Conservation (phyloP, 352 stramenopile species). For the Phytopythium helicoides region DNA sequence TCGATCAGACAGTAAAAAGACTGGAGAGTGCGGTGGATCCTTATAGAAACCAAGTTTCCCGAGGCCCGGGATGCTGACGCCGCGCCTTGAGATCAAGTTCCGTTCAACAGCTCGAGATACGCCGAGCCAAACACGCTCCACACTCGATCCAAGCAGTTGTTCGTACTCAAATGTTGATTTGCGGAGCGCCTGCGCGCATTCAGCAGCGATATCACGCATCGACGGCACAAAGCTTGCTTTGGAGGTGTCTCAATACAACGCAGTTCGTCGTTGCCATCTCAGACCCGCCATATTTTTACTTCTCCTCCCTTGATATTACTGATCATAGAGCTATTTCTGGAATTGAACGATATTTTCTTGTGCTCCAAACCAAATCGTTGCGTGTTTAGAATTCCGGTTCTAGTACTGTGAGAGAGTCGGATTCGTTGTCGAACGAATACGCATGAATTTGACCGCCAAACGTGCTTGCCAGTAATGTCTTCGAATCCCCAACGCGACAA, state of each 20-base stretch:
- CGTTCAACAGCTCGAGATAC: conserved; percentile 20
- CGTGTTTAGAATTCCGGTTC: background rate
- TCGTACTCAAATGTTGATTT: conserved; percentile 59
- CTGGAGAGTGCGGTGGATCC: conserved; percentile 17
- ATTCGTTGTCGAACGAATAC: conserved; percentile 24
- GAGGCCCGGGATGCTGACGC: conserved; percentile 37
- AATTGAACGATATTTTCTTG: background rate
- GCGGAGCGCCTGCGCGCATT: conserved; percentile 50
- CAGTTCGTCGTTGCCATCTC: background rate
- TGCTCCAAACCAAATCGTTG: too few species aligned
- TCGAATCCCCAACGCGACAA: conserved; percentile 18
- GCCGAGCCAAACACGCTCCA: conserved; percentile 48
- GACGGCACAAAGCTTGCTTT: conserved; percentile 4
- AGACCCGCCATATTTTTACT: too few species aligned
- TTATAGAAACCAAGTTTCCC: conserved; percentile 66
- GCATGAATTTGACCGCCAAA: conserved; percentile 47
- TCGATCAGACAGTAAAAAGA: conserved; percentile 54
- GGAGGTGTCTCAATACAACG: background rate
- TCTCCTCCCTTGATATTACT: too few species aligned
- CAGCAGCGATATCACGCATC: conserved; percentile 24
- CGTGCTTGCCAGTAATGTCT: conserved; percentile 43
- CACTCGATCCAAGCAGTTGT: conserved; percentile 37
- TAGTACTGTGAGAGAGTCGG: background rate
- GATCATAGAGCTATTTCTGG: too few species aligned
- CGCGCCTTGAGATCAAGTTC: conserved; percentile 28